Evolutionary conservation across 2,329 filamentous ascomycete genomes (phyloP), one percentile per base, ranked within the genome.

Genomic region (Diaporthe citri): DNA sequence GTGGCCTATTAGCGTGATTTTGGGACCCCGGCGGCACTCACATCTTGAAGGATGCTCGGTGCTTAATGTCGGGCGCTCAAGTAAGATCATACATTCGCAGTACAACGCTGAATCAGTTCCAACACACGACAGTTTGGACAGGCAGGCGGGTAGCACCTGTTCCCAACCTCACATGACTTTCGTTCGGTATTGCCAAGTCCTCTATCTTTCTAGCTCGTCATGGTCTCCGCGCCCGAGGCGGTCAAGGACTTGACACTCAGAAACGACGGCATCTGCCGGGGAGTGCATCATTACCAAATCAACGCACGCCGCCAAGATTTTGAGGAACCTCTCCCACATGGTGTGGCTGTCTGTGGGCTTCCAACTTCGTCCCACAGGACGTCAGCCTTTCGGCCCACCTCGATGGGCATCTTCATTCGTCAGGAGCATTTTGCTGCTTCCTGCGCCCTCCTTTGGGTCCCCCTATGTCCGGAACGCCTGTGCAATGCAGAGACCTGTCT

Each of bases 401-500:
- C 46, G 36, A 51, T 69, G 41, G 60, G 31, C 36, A 15, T 48
- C 36, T 57, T 70, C 20, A 36, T 60, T 59, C 60, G 52, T 73
- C 60, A 60, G 55, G 52, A 62, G 52, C 36, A 25, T 69, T 72
- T 69, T 48, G 28, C 70, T 71, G 28, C 52, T 64, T 66, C 71
- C 64, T 51, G 56, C 66, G 56, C 48, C 57, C 46, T 60, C 62
- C 46, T 25, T 71, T 55, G 28, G 64, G 48, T 34, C 51, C 34
- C 25, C 73, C 36, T 60, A 74, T 77, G 79, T 74, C 82, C 82
- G 76, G 80, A 82, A 84, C 82, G 82, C 82, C 82, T 81, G 78
- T 83, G 81, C 82, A 83, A 84, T 84, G 82, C 82, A 83, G 81
- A 80, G 77, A 82, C 80, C 80, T 79, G 76, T 76, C 76, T 76